A percentile compares a stretch with the other conserved stretches of the same genome.
Conservation (phyloP, 345 rosid genomes). For the Eucalyptus guilfoylei region DNA sequence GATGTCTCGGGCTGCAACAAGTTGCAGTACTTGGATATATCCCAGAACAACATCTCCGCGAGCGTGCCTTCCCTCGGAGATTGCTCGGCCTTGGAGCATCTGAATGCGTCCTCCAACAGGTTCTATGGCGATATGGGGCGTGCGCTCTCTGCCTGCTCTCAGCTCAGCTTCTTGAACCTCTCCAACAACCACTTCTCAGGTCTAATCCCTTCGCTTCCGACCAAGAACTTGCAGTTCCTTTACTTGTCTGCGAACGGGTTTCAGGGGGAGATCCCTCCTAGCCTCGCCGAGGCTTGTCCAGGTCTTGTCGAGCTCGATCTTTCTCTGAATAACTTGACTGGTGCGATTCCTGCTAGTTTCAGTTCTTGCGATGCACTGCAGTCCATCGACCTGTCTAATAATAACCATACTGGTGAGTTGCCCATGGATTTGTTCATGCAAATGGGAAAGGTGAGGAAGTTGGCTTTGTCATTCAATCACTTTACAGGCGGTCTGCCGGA, state of each 20-base stretch:
- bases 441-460: constrained; percentile 47
- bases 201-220: constrained; percentile 44
- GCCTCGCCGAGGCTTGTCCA: constrained; percentile 51
- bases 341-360: constrained; percentile 52
- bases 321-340: constrained; percentile 59
- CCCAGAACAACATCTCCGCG: constrained; percentile 61
- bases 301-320: constrained; percentile 68
- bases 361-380: constrained; percentile 49
- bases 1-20: constrained; percentile 51
- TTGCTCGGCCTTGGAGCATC: constrained; percentile 52
- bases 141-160: constrained; percentile 39
- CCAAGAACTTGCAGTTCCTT: constrained; percentile 33
- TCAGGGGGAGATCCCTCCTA: constrained; percentile 56
- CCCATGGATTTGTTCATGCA: constrained; percentile 46
- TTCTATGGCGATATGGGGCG: constrained; percentile 49
- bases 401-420: constrained; percentile 63
- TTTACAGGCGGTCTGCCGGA: constrained; percentile 56
- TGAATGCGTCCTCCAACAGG: constrained; percentile 69
- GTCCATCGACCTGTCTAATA: constrained; percentile 42
- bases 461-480: constrained; percentile 44
- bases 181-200: constrained; percentile 63
- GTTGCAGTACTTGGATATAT: constrained; percentile 56
- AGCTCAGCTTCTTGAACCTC: constrained; percentile 51
- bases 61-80: constrained; percentile 44
- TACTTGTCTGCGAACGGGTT: constrained; percentile 43